Base-by-base conservation (phyloP, 805 yeast genomes). In the Metschnikowia matae region DNA sequence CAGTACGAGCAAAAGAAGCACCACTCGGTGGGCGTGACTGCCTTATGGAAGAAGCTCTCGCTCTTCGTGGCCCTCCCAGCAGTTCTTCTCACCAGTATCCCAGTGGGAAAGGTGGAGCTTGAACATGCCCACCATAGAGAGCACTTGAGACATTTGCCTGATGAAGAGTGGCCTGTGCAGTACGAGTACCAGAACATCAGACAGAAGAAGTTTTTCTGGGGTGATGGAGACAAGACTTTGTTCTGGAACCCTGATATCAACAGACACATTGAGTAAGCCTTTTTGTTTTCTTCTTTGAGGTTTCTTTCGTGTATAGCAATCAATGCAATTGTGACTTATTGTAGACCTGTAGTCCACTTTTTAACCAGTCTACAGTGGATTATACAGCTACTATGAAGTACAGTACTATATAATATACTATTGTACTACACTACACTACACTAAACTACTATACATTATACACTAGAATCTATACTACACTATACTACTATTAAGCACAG, bases 171-270 rank as follows among this genome's bases (percentile, higher is more conserved):
- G 90, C 97, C 97, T 65, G 75, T 70, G 54, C 94, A 87, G 73
- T 88, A 88, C 78, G 91, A 84, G 63, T 94, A 82, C 83, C 91
- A 86, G 80, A 94, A 94, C 81, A 71, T 90, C 62, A 89, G 98
- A 83, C 68, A 70, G 67, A 85, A 83, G 71, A 84, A 87, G 68
- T 92, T 82, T 82, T 92, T 90, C 85, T 94, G 98, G 98, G 99
- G 99, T 68, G 92, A 94, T 68, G 98, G 99, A 69, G 96, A 91
- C 80, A 84, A 88, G 82, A 89, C 98, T 56, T 76, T 86, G 68
- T 94, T 94, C 87, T 94, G 99, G 99, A 89, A 89, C 79, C 79
- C 88, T 48, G 87, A 82, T 64, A 81, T 87, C 67, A 92, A 92
- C 87, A 89, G 96, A 81, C 88, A 88, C 78, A 73, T 86, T 64